Evolutionary conservation across 2,329 filamentous ascomycete species (phyloP), one percentile per base, ranked within the genome.

Genomic region (Claviceps pusilla): DNA sequence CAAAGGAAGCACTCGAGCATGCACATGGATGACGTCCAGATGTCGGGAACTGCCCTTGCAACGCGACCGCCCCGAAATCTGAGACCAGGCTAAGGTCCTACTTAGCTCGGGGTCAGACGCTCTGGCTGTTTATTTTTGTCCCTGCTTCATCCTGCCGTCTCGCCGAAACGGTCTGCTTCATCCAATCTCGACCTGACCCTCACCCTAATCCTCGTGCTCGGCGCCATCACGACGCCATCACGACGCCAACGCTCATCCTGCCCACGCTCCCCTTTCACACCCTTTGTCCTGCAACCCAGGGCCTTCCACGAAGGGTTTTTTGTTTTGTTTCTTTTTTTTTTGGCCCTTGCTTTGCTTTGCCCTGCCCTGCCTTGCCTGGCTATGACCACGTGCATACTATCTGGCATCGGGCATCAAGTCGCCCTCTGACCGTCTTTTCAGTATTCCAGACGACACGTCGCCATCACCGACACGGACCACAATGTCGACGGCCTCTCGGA

Each of bases 401-500:
- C 50, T 57, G 52, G 57, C 52, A 54, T 61, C 59, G 61, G 65
- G 62, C 63, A 66, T 59, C 61, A 61, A 59, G 58, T 62, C 54
- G 62, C 64, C 63, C 62, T 59, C 57, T 63, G 59, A 63, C 58
- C 58, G 53, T 56, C 57, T 19, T 14, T 28, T 43, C 24, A 28
- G 9, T 43, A 16, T 48, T 24, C 24, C 50, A 31, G 45, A 49
- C 52, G 39, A 54, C 39, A 41, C 48, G 45, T 54, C 48, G 29
- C 24, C 45, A 41, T 7, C 31, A 19, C 19, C 19, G 19, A 43
- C 33, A 16, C 46, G 46, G 42, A 39, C 43, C 37, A 46, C 49
- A 31, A 47, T 79, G 76, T 80, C 76, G 63, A 71, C 73, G 58
- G 69, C 70, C 48, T 78, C 76, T 59, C 74, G 71, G 59, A 69